Conservation (phyloP, 2,329 filamentous ascomycete genomes). For the Neonectria hederae region DNA sequence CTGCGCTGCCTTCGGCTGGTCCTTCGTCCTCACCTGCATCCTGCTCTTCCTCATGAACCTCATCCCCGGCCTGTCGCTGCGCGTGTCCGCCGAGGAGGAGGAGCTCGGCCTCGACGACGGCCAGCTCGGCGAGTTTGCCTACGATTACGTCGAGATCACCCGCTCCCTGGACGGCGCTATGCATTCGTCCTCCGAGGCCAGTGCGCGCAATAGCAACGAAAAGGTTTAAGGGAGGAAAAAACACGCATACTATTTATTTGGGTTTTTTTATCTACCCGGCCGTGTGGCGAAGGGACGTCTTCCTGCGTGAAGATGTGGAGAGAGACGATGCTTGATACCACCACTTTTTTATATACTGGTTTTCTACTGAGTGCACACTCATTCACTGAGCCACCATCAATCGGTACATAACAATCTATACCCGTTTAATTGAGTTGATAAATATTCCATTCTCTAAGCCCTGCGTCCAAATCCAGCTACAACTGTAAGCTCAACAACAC, state of each 20-base stretch:
- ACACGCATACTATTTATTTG: background rate
- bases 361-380: background rate
- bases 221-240: conserved; percentile 36
- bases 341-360: conserved; percentile 11
- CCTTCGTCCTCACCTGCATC: conserved; percentile 73
- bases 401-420: conserved; percentile 17
- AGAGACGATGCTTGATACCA: conserved; percentile 23
- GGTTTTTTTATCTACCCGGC: background rate
- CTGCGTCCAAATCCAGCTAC: background rate
- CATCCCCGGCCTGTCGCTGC: conserved; percentile 74
- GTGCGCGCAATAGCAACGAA: conserved; percentile 44
- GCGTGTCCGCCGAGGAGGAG: conserved; percentile 73
- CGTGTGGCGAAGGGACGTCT: background rate
- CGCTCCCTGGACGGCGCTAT: conserved; percentile 65
- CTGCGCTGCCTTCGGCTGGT: conserved; percentile 70
- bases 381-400: conserved; percentile 2
- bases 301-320: conserved; percentile 7
- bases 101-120: conserved; percentile 76
- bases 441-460: background rate
- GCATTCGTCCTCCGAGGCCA: conserved; percentile 32
- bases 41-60: conserved; percentile 78
- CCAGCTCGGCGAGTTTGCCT: conserved; percentile 84
- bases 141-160: conserved; percentile 80
- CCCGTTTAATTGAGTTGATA: conserved; percentile 15
- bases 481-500: too few species aligned